Conservation (phyloP, 129 eudicot genomes). For the Helichrysum umbraculigerum region DNA sequence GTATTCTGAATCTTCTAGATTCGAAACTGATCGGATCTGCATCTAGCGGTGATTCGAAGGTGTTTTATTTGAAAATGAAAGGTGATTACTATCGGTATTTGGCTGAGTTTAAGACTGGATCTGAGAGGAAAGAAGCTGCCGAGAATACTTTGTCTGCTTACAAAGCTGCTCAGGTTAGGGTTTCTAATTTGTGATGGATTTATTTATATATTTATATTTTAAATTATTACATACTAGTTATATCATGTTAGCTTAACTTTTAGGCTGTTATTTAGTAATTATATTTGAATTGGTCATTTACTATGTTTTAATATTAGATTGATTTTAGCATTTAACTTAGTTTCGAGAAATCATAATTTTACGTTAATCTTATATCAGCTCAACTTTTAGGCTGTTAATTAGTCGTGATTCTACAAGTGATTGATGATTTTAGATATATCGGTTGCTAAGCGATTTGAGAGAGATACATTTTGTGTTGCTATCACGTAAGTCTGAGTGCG, state of each 20-base stretch:
- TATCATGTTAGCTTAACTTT: conserved; percentile 12
- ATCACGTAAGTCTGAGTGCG: too few relatives aligned
- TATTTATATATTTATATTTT: background rate
- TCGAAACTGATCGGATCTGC: conserved; percentile 70
- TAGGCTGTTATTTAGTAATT: background rate
- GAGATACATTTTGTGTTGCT: conserved; percentile 2
- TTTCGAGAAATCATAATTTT: background rate
- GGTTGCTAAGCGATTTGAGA: conserved; percentile 1
- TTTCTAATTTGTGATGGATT: background rate
- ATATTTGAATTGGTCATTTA: background rate
- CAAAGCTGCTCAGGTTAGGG: conserved; percentile 79
- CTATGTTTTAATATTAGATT: background rate
- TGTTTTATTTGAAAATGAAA: conserved; percentile 81
- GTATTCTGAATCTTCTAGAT: conserved; percentile 70
- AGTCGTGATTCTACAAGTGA: background rate
- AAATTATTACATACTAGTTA: background rate
- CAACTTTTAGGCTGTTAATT: background rate
- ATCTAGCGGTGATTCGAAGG: conserved; percentile 66
- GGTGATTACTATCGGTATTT: conserved; percentile 83
- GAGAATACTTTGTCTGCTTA: conserved; percentile 82
- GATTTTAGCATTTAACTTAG: background rate
- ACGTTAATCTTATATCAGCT: background rate
- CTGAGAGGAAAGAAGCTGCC: conserved; percentile 84
- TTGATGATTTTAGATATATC: background rate
- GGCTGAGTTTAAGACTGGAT: conserved; percentile 85